Percentiles rank a stretch among this genome's conserved stretches.
Evolutionary conservation across 306 rosid genomes (phyloP).

Genomic region (Fragaria nilgerrensis): DNA sequence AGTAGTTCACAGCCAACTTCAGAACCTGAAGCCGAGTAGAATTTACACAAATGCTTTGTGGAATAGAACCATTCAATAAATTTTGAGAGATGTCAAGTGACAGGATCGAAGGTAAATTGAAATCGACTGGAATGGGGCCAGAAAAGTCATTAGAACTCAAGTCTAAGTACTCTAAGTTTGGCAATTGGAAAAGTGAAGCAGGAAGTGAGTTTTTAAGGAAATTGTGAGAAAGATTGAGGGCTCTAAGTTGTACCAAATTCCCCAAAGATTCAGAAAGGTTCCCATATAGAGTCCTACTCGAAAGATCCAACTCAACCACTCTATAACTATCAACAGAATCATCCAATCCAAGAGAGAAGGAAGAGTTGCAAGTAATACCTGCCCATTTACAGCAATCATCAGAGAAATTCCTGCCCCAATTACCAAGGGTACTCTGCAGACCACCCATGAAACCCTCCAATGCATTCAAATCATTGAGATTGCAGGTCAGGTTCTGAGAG

Average conservation of each 20-base stretch:
- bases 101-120: conserved; percentile 29
- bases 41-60: conserved; percentile 21
- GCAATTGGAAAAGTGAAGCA: conserved; percentile 27
- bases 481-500: conserved; percentile 32
- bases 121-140: conserved; percentile 23
- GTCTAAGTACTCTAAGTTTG: conserved; percentile 31
- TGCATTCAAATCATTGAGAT: conserved; percentile 23
- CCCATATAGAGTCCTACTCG: conserved; percentile 22
- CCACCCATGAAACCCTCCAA: conserved; percentile 22
- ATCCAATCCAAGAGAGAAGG: conserved; percentile 20
- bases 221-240: conserved; percentile 46
- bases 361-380: conserved; percentile 38
- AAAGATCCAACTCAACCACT: conserved; percentile 41
- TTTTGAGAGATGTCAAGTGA: conserved; percentile 39
- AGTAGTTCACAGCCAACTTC: conserved; percentile 36
- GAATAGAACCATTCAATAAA: conserved; percentile 31
- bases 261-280: conserved; percentile 35
- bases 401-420: conserved; percentile 26
- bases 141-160: conserved; percentile 35
- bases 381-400: conserved; percentile 40
- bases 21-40: conserved; percentile 26
- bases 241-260: conserved; percentile 35
- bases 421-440: conserved; percentile 2
- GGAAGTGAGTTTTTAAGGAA: conserved; percentile 36
- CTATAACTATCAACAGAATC: not conserved